These are phyloP conservation scores for Gentiana macrophylla DNA, from an alignment of 257 asterid species.

Conservation along the genomic window DNA sequence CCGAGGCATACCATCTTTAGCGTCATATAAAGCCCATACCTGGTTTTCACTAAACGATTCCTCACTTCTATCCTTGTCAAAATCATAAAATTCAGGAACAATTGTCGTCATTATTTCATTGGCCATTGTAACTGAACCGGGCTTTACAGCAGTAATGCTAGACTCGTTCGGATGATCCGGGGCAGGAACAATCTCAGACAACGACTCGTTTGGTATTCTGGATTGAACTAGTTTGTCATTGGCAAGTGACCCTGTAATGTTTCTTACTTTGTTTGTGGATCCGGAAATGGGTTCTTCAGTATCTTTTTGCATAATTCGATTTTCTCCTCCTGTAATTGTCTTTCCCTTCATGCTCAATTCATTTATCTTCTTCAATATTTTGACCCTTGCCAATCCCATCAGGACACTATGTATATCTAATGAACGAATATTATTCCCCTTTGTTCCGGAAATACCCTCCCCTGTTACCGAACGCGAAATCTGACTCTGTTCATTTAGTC, in stretches of 20 bases:
- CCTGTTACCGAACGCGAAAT: constrained; percentile 14
- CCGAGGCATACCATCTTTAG: constrained; percentile 80
- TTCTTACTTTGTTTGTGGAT: constrained; percentile 10
- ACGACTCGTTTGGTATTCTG: constrained; percentile 6
- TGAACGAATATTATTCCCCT: constrained; percentile 12
- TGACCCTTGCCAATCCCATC: constrained; percentile 34
- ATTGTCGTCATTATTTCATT: constrained; percentile 27
- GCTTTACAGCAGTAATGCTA: constrained; percentile 15
- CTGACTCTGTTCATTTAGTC: constrained; percentile 16
- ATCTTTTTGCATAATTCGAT: constrained; percentile 9
- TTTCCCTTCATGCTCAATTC: constrained; percentile 15
- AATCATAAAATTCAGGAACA: constrained; percentile 59
- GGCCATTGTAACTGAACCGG: constrained; percentile 12
- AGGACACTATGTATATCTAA: constrained; percentile 23
- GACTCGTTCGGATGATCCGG: constrained; percentile 12
- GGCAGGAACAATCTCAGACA: constrained; percentile 34
- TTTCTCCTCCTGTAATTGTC: constrained; percentile 14
- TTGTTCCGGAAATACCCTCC: constrained; percentile 7
- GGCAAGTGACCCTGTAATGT: constrained; percentile 3
- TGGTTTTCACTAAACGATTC: constrained; percentile 35
- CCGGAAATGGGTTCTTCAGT: constrained; percentile 7
- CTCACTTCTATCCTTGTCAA: constrained; percentile 48
- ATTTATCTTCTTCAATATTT: constrained; percentile 24
- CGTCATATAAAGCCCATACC: constrained; percentile 69
- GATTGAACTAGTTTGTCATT: constrained; percentile 12